Evolutionary conservation across 176 grass and related monocot genomes (phyloP).

Genomic region (Lolium rigidum): DNA sequence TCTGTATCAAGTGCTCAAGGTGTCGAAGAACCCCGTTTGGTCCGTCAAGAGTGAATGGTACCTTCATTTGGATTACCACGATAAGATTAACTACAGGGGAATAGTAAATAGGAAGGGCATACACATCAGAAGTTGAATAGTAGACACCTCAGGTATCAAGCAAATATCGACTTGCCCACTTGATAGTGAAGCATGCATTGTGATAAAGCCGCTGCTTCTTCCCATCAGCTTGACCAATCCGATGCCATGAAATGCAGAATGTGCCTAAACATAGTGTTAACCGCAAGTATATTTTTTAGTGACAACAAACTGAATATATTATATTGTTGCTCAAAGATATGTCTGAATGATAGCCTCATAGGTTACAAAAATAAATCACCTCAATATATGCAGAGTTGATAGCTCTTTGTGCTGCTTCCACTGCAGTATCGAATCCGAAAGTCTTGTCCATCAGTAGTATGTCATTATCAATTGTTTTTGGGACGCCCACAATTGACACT

Average conservation of each 20-base stretch:
- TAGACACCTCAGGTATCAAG: slow-evolving; percentile 89
- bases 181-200: slow-evolving; percentile 97
- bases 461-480: slow-evolving; percentile 99
- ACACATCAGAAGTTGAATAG: slow-evolving; percentile 38
- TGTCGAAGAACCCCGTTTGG: slow-evolving; percentile 76
- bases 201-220: slow-evolving; percentile 94
- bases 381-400: slow-evolving; percentile 99
- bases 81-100: slow-evolving; percentile 27
- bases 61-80: slow-evolving; percentile 55
- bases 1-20: slow-evolving; percentile 86
- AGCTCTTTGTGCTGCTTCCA: slow-evolving; percentile 96
- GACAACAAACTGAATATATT: slow-evolving; percentile 2
- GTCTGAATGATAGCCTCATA: background rate
- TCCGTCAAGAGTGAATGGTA: slow-evolving; percentile 85
- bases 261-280: slow-evolving; percentile 60
- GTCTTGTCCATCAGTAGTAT: slow-evolving; percentile 98
- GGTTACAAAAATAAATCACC: slow-evolving; percentile 55
- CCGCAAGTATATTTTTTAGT: background rate
- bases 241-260: slow-evolving; percentile 93
- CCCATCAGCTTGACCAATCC: slow-evolving; percentile 98
- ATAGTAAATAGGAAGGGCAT: slow-evolving; percentile 25
- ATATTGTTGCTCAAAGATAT: slow-evolving; percentile 12
- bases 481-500: slow-evolving; percentile 81
- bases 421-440: slow-evolving; percentile 98
- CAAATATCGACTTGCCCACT: slow-evolving; percentile 97